Evolutionary conservation across 2,329 filamentous ascomycete genomes (phyloP).

Genomic region (Blastomyces silverae): DNA sequence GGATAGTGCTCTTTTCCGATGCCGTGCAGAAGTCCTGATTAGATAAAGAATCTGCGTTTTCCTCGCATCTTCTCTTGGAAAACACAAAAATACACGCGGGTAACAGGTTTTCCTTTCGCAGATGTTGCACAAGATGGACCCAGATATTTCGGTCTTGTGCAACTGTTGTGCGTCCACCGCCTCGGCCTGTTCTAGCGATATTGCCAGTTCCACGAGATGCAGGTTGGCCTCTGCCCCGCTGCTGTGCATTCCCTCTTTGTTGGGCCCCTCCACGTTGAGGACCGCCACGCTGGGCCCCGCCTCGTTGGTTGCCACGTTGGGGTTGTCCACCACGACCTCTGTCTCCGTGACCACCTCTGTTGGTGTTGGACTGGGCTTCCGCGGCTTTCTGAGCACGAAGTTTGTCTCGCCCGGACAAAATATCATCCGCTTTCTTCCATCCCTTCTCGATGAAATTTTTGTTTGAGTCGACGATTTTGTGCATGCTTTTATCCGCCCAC

Average conservation of each 20-base stretch:
- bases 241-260: slow-evolving; percentile 45
- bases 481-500: slow-evolving; percentile 86
- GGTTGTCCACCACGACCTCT: slow-evolving; percentile 19
- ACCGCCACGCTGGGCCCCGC: slow-evolving; percentile 43
- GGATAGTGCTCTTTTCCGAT: slow-evolving; percentile 88
- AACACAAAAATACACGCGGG: slow-evolving; percentile 98
- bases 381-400: slow-evolving; percentile 51
- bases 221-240: slow-evolving; percentile 50
- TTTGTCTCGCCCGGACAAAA: slow-evolving; percentile 76
- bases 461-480: slow-evolving; percentile 89
- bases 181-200: slow-evolving; percentile 79
- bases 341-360: slow-evolving; percentile 50
- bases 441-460: slow-evolving; percentile 88
- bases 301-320: slow-evolving; percentile 24
- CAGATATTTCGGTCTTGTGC: slow-evolving; percentile 94
- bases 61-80: slow-evolving; percentile 94
- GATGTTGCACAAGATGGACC: slow-evolving; percentile 89
- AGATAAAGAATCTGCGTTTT: slow-evolving; percentile 89
- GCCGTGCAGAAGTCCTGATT: slow-evolving; percentile 95
- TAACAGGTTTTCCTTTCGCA: slow-evolving; percentile 78
- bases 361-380: slow-evolving; percentile 46
- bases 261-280: slow-evolving; percentile 23
- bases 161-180: slow-evolving; percentile 77
- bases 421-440: slow-evolving; percentile 88
- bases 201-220: slow-evolving; percentile 63